Conservation (phyloP, 2,329 filamentous ascomycete species). For the Purpureocillium lavendulum region DNA sequence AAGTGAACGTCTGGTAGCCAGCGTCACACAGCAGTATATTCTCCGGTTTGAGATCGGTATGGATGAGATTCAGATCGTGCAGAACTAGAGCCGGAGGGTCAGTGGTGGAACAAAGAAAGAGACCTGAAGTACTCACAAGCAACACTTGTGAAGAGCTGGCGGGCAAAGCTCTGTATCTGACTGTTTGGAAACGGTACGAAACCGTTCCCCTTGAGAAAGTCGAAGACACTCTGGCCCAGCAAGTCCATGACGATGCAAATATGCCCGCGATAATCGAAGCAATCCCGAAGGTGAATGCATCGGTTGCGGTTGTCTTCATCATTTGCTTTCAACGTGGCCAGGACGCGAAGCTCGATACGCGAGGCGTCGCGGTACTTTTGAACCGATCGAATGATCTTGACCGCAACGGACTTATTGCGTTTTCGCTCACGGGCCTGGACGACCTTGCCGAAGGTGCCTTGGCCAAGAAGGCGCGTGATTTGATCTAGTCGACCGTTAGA, state of each 20-base stretch:
- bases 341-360: constrained; percentile 84
- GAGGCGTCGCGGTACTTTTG: constrained; percentile 97
- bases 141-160: constrained; percentile 95
- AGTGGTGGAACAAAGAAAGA: no score
- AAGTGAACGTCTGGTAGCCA: constrained; percentile 61
- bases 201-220: constrained; percentile 90
- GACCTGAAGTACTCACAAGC: constrained; percentile 58
- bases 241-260: constrained; percentile 78
- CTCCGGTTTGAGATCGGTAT: constrained; percentile 71
- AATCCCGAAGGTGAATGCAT: constrained; percentile 93
- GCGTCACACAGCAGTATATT: constrained; percentile 61
- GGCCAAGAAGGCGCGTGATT: constrained; percentile 82
- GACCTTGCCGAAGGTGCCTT: constrained; percentile 97
- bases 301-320: constrained; percentile 88
- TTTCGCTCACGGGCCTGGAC: constrained; percentile 81
- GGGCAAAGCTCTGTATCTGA: constrained; percentile 94
- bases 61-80: constrained; percentile 93
- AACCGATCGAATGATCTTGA: constrained; percentile 97
- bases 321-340: constrained; percentile 86
- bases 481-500: constrained; percentile 50
- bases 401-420: constrained; percentile 72
- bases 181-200: constrained; percentile 98
- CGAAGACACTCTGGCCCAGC: constrained; percentile 92
- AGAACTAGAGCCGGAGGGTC: constrained; percentile 56
- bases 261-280: constrained; percentile 94